Evolutionary conservation across 768 basidiomycete genomes (phyloP).

Genomic region (Dioszegia crocea): DNA sequence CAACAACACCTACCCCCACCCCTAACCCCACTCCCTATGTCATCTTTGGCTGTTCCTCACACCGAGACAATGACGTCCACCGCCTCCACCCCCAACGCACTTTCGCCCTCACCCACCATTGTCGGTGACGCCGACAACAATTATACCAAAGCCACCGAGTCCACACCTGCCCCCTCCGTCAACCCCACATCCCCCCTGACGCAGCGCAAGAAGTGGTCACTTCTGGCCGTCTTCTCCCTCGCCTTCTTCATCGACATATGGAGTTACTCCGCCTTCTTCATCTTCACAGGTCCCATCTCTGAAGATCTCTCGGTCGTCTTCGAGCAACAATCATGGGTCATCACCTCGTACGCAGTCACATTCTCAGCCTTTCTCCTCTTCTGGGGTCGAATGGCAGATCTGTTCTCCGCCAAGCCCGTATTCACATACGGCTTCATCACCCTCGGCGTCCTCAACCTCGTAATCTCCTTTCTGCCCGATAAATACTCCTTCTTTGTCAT

Average conservation of each 20-base stretch:
- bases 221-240: conserved; percentile 17
- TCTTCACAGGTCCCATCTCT: conserved; percentile 18
- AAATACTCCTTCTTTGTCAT: conserved; percentile 35
- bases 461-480: conserved; percentile 29
- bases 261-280: conserved; percentile 21
- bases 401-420: conserved; percentile 28
- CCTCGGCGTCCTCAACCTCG: conserved; percentile 26
- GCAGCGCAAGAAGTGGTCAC: conserved; percentile 14
- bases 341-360: conserved; percentile 28
- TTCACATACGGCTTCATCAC: conserved; percentile 28
- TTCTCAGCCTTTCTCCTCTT: conserved; percentile 31
- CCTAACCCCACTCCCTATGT: neutral
- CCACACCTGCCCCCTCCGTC: neutral
- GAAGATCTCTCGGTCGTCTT: conserved; percentile 16
- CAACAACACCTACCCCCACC: neutral
- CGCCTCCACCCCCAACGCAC: neutral
- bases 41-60: conserved; percentile 1
- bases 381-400: conserved; percentile 29
- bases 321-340: conserved; percentile 26
- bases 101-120: conserved; percentile 11
- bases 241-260: conserved; percentile 19
- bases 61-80: conserved; percentile 7
- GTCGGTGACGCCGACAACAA: neutral
- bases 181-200: neutral
- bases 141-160: neutral